Evolutionary conservation across 2,329 filamentous ascomycete species (phyloP).

Genomic region (Grosmannia serpens): DNA sequence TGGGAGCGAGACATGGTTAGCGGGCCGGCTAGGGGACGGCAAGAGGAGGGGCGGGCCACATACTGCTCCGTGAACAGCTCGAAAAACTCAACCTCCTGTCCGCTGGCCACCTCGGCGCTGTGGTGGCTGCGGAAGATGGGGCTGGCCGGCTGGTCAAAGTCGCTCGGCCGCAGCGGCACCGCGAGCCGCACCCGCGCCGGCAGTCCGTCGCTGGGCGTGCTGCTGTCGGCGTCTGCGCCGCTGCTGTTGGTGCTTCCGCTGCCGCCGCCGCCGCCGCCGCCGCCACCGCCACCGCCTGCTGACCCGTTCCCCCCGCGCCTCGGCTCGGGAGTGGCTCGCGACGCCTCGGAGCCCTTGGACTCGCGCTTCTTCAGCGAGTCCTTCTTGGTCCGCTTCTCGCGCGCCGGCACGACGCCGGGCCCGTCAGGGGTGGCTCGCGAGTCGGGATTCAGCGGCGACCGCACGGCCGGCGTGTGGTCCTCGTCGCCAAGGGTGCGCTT

Average conservation of each 20-base stretch:
- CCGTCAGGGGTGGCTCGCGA: slow-evolving; percentile 12
- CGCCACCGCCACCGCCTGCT: neutral
- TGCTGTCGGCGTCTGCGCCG: neutral
- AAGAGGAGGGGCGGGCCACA: too few species aligned
- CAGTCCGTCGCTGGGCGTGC: slow-evolving; percentile 28
- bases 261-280: too few species aligned
- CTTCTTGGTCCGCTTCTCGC: slow-evolving; percentile 50
- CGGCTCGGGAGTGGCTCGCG: slow-evolving; percentile 45
- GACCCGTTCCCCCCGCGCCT: slow-evolving; percentile 26
- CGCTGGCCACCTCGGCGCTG: slow-evolving; percentile 36
- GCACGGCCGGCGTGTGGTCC: slow-evolving; percentile 56
- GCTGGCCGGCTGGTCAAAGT: slow-evolving; percentile 48
- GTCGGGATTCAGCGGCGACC: slow-evolving; percentile 65
- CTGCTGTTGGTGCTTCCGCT: neutral
- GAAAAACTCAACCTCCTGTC: slow-evolving; percentile 43
- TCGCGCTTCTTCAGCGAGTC: slow-evolving; percentile 59
- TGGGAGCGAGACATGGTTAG: slow-evolving; percentile 20
- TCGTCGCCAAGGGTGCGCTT: slow-evolving; percentile 54
- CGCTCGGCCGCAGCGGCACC: slow-evolving; percentile 48
- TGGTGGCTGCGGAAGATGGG: slow-evolving; percentile 47
- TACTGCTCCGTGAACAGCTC: slow-evolving; percentile 55
- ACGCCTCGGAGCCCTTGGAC: slow-evolving; percentile 39
- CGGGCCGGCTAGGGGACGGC: neutral
- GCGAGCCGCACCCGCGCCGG: slow-evolving; percentile 49
- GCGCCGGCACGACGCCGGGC: slow-evolving; percentile 19